Base-by-base conservation (phyloP, 177 flowering plant genomes). In the Vitis hybrid region DNA sequence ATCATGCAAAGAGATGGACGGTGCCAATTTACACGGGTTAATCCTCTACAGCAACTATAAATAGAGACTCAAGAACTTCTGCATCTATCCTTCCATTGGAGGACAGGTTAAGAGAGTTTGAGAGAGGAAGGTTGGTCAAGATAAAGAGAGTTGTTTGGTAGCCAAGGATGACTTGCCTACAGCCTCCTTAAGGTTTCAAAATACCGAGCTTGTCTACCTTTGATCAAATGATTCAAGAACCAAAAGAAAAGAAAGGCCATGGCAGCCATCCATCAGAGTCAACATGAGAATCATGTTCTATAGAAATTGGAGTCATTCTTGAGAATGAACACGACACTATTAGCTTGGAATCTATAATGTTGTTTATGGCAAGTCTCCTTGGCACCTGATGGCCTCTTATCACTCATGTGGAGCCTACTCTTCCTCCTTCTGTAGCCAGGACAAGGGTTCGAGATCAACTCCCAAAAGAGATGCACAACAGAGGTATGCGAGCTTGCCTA, bases 91-190 rank as follows among this genome's bases (percentile, higher is more conserved):
- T 22, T 33, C 38, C 15, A 18, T 20, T 31, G 9, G 47, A 38
- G 47, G 47, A 38, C 47, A 38, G 9, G 47, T 38, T 38, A 38
- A 5, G 4, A 38, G 47, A 38, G 1, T 38, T 38, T 5, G 8
- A 38, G 19, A 62, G 47, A 62, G 70, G 80, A 76, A 80, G 85
- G 74, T 67, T 60, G 78, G 76, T 76, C 80, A 70, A 66, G 68
- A 62, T 67, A 47, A 24, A 67, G 74, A 56, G 67, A 28, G 24
- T 15, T 59, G 78, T 79, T 69, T 73, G 68, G 84, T 79, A 81
- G 86, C 82, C 84, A 83, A 81, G 84, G 86, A 81, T 83, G 84
- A 81, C 81, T 81, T 81, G 82, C 84, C 86, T 79, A 70, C 50
- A 57, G 61, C 77, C 70, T 62, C 69, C 11, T 13, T 31, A 51